Evolutionary conservation across 1,284 basidiomycete genomes (phyloP), one percentile per base, ranked within the genome.

Genomic region (Prillingera fragicola): DNA sequence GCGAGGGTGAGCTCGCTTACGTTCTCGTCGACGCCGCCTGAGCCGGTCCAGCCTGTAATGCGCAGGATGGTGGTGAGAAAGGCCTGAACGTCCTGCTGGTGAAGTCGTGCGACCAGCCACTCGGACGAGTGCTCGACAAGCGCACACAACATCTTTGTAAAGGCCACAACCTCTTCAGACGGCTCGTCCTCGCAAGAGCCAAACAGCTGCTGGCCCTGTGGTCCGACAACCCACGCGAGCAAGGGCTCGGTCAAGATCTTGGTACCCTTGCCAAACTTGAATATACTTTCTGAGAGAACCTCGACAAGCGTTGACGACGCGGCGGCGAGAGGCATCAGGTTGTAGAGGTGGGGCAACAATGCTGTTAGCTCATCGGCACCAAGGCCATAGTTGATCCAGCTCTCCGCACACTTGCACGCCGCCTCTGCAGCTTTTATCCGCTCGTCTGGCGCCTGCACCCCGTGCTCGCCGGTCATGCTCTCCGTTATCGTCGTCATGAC

Each of bases 1-100:
- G 80, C 80, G 3, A 91, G 76, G 1, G 84, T 85, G 74, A 86
- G 79, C 54, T 90, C 87, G 58, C 84, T 87, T 59, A 86, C 81
- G 41, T 86, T 83, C 62, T 91, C 88, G 41, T 90, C 87, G 0
- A 80, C 77, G 1, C 84, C 83, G 56, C 82, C 86, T 52, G 78
- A 80, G 1, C 86, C 87, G 1, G 81, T 78, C 24, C 87, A 76
- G 1, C 80, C 82, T 0, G 85, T 87, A 53, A 85, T 83, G 8
- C 80, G 76, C n/a, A 92, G 70, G 21, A 89, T 65, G 7, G 85
- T 70, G 2, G 78, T 75, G 5, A 94, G 72, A 60, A 85, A 87
- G 1, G 74, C 77, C 58, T 89, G 87, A 1, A 83, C 67, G 27
- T 78, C 34, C 77, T 75, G 38, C 76, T 79, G 14, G 69, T 76